Evolutionary conservation across 176 grass and related monocot species (phyloP).

Genomic region (Coix lacrymajobi): DNA sequence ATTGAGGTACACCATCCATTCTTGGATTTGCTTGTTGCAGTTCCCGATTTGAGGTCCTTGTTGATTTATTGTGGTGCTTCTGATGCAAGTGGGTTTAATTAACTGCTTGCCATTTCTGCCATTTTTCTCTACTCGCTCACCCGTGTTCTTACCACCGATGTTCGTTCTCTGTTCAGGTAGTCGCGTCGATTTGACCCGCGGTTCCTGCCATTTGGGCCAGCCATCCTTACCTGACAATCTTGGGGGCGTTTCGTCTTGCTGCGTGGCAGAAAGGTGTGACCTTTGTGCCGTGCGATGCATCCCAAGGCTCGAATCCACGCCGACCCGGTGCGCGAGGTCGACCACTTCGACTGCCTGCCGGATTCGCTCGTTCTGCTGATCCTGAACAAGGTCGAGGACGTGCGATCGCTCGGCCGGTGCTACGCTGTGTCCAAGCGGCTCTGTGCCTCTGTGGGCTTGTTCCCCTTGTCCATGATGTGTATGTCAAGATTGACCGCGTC

Average conservation of each 20-base stretch:
- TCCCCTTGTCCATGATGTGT: conserved; percentile 62
- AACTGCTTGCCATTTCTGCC: neutral
- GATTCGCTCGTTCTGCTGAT: conserved; percentile 74
- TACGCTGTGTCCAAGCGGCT: conserved; percentile 68
- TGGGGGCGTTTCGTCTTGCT: neutral
- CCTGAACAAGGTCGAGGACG: conserved; percentile 90
- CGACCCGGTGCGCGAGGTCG: conserved; percentile 47
- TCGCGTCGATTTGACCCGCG: conserved; percentile 9
- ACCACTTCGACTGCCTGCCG: conserved; percentile 79
- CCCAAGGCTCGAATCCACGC: conserved; percentile 79
- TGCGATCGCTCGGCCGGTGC: conserved; percentile 77
- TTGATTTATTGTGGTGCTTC: neutral
- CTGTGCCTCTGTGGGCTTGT: conserved; percentile 58
- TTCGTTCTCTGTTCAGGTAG: conserved; percentile 23
- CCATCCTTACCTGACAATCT: neutral
- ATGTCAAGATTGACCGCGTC: conserved; percentile 76
- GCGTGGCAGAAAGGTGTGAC: neutral
- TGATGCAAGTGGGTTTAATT: neutral
- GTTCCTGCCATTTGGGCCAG: neutral
- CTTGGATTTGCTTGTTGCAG: neutral
- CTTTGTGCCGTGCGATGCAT: conserved; percentile 39
- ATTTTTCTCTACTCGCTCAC: neutral
- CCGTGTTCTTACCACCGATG: neutral
- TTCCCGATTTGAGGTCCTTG: neutral
- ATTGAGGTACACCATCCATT: conserved; percentile 11